Evolutionary conservation across 1,284 basidiomycete species (phyloP), one percentile per base, ranked within the genome.

Genomic region (Microbotryum lychnidis-dioicae): DNA sequence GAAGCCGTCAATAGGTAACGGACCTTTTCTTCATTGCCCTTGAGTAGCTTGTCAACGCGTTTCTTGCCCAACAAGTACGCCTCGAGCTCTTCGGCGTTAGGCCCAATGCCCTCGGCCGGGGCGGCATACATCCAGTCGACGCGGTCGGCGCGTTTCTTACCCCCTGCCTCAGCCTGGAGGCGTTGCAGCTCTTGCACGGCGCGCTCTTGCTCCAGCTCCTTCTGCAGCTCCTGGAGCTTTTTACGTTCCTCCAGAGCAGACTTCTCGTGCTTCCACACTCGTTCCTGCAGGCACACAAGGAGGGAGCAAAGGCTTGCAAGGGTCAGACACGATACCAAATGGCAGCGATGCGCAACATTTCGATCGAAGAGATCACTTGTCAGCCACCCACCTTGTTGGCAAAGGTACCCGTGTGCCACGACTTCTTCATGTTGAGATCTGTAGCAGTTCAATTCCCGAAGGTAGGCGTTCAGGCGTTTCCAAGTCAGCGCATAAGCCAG

Each of bases 41-140:
- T 89, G 65, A 98, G 77, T 29, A 97, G 87, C 78, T 97, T 92
- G 76, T 98, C 96, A 1, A 98, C 93, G 57, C 94, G 79, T 79
- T 94, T 97, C 83, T 97, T 98, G n/a, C 94, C 96, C 33, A 98
- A 80, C 6, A 98, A 79, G 73, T 98, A 98, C 70, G 94, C 91
- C 78, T 98, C 96, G 70, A 97, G 77, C 65, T 98, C 94, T 69
- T 89, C 91, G 31, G 87, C 77, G 68, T 91, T 94, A 69, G 89
- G 84, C 61, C 79, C 86, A 63, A 81, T 85, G 18, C 87, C 89
- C 6, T 87, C 84, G 0, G 89, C 89, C 2, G 96, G 94, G 1
- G 94, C 96, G 18, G 93, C 81, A 78, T 98, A 98, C 90, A 98
- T 94, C 96, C 96, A 98, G 75, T 98, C 94, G 57, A 98, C 77